Base-by-base conservation (phyloP, 2,329 filamentous ascomycete species). In the Alternaria solani region DNA sequence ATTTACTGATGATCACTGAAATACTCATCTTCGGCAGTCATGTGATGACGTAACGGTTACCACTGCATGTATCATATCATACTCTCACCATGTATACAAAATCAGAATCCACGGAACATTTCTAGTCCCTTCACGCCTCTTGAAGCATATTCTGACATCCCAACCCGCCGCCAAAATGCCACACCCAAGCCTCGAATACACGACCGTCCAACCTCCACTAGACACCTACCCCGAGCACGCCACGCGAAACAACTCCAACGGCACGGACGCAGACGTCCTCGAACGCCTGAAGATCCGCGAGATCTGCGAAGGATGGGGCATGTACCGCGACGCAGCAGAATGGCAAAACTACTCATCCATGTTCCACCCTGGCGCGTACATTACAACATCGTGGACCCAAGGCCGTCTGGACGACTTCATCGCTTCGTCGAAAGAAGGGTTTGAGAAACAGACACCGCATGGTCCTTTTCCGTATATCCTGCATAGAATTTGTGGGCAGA, bases 181-280 rank as follows among this genome's bases (percentile, higher is more conserved):
- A 30, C 26, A 47, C 3, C 26, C 43, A 47, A 47, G 43, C 43
- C 43, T 47, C 16, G 26, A 47, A 47, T 47, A 47, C 43, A 47
- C 43, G 26, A 47, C 43, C 9, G 26, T 47, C 26, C 26, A 47
- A 18, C 43, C 43, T 26, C 26, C 43, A 12, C 18, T 4, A 20
- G n/a, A 11, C 11, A 32, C 43, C n/a, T 32, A 47, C 11, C 43
- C 43, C 26, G 6, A 30, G 2, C 7, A 20, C 11, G 43, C 43
- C n/a, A 47, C 43, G 6, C 16, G n/a, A 9, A 47, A 47, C 47
- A 34, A 49, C 30, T 12, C 47, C 30, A n/a, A 25, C 12, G 30
- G 32, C 8, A 49, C 47, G 9, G 43, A 47, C 26, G 16, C 43
- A 2, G 18, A 28, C 2, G 43, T 47, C 1, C 43, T 47, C 26